Percentiles rank a stretch among this genome's conserved stretches.
phyloP scores from a whole-genome alignment of 2,329 filamentous ascomycete species.

The Fusarium incarnatum region DNA sequence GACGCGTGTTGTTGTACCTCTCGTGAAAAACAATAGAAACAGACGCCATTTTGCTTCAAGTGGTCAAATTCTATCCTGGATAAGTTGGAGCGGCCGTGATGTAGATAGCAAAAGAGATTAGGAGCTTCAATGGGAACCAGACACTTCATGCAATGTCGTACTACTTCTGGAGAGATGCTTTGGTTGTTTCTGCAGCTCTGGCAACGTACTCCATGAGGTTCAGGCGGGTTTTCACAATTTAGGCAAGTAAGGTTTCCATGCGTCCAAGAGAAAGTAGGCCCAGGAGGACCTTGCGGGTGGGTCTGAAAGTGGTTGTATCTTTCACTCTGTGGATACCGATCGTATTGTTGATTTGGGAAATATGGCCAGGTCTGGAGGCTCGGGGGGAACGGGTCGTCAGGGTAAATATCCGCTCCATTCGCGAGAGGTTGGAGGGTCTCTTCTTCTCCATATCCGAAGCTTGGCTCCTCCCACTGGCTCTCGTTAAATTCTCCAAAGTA shows the following conservation, averaged over 20 bases:
- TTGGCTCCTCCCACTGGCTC: background rate
- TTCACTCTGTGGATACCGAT: background rate
- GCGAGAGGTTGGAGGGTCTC: background rate
- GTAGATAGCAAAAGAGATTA: fast-evolving
- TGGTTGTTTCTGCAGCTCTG: background rate
- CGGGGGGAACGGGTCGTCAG: background rate
- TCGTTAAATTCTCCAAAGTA: background rate
- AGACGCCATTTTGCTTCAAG: background rate
- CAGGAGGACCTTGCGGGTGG: background rate
- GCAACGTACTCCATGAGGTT: background rate
- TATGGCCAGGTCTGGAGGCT: background rate
- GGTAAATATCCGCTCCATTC: background rate
- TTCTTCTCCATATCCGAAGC: background rate
- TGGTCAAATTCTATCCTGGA: no score
- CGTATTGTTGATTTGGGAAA: background rate
- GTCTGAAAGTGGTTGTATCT: background rate
- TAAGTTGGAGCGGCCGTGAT: background rate
- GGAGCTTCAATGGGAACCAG: background rate
- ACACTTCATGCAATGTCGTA: background rate
- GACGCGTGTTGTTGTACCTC: background rate
- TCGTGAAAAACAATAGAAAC: background rate
- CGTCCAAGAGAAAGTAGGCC: background rate
- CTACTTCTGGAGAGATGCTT: background rate
- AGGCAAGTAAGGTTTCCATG: background rate
- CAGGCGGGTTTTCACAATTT: background rate